A percentile compares a stretch with the other conserved stretches of the same genome.
Evolutionary conservation across 495 filamentous ascomycete genomes (phyloP).

Genomic region (Wilcoxina mikolae): DNA sequence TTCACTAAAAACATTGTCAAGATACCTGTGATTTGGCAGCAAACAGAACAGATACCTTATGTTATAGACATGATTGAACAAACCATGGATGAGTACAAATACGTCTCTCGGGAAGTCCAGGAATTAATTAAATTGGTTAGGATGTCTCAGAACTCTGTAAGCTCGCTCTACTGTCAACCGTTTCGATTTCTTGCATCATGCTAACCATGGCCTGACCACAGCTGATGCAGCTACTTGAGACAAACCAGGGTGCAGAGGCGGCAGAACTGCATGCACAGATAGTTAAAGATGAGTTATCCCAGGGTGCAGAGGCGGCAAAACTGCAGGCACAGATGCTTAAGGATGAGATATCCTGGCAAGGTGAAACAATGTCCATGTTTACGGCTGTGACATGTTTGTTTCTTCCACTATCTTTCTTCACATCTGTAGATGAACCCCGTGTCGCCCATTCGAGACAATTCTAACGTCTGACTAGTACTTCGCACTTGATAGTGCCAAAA

Average conservation of each 20-base stretch:
- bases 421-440: constrained; percentile 2
- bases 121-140: background rate
- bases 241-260: background rate
- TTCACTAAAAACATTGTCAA: background rate
- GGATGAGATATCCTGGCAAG: background rate
- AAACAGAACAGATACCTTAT: background rate
- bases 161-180: too few relatives aligned
- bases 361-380: constrained; percentile 8
- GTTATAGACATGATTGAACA: background rate
- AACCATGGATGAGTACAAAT: background rate
- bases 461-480: background rate
- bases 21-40: background rate
- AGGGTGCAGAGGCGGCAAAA: background rate
- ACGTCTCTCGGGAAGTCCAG: background rate
- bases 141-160: background rate
- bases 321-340: background rate
- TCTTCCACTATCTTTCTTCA: constrained; percentile 10
- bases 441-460: background rate
- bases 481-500: background rate
- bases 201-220: background rate
- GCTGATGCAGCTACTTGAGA: background rate
- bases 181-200: background rate
- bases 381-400: constrained; percentile 3
- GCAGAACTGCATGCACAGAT: background rate
- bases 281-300: background rate